Percentiles rank a stretch among this genome's conserved stretches.
Evolutionary conservation across 2,329 filamentous ascomycete species (phyloP).

Genomic region (Leptographium wingfieldii): DNA sequence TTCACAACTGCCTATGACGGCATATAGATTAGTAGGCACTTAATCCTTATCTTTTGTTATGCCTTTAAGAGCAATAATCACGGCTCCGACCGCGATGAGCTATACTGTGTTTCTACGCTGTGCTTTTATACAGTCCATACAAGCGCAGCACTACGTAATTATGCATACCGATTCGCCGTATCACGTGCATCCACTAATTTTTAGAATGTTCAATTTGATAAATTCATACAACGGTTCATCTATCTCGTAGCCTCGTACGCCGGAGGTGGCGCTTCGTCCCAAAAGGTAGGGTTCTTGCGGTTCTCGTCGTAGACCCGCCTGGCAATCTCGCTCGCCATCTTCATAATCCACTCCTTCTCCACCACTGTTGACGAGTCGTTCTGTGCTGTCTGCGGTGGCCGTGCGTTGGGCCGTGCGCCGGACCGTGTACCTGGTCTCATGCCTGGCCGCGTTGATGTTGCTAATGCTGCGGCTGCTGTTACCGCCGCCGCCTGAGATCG

Average conservation of each 20-base stretch:
- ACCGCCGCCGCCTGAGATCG: background rate
- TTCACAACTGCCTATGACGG: background rate
- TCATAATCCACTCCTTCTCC: slow-evolving; percentile 77
- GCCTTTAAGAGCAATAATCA: too few relatives aligned
- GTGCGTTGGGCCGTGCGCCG: background rate
- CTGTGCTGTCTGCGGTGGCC: background rate
- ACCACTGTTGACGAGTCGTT: slow-evolving; percentile 48
- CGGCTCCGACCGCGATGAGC: too few relatives aligned
- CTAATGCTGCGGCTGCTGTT: background rate
- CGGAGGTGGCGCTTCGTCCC: slow-evolving; percentile 45
- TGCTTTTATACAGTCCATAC: too few relatives aligned
- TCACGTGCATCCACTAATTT: background rate
- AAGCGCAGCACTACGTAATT: too few relatives aligned
- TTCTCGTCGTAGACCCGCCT: slow-evolving; percentile 82
- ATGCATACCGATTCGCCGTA: background rate
- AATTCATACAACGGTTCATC: background rate
- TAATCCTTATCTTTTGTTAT: too few relatives aligned
- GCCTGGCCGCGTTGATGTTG: background rate
- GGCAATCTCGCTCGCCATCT: slow-evolving; percentile 89
- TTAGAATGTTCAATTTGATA: background rate
- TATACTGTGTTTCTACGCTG: too few relatives aligned
- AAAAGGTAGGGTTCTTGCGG: slow-evolving; percentile 36
- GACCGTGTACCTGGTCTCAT: background rate
- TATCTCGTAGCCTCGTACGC: slow-evolving; percentile 37
- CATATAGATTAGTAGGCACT: background rate